Conservation (phyloP, 768 basidiomycete genomes). For the Amanita molliuscula region DNA sequence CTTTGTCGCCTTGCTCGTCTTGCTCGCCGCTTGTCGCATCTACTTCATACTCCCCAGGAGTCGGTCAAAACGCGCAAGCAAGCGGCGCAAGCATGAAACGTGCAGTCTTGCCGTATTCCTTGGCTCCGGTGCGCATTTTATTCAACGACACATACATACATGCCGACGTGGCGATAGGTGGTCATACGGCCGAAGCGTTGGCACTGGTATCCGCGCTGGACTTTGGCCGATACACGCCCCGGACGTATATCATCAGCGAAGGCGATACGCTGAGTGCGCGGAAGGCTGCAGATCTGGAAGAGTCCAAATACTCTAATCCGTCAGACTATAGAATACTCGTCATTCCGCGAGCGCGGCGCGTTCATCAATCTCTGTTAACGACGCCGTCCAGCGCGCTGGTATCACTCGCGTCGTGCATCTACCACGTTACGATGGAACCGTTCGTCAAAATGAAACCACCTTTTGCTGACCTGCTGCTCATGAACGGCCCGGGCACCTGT, state of each 20-base stretch:
- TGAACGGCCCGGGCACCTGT: slow-evolving; percentile 96
- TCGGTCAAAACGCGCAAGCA: neutral
- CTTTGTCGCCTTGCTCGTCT: neutral
- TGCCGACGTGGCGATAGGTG: slow-evolving; percentile 35
- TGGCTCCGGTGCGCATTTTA: slow-evolving; percentile 65
- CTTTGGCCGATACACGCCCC: slow-evolving; percentile 60
- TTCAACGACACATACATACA: neutral
- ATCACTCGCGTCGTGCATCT: slow-evolving; percentile 54
- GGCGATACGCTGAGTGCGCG: slow-evolving; percentile 71
- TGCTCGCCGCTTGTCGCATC: slow-evolving; percentile 17
- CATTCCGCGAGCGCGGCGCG: slow-evolving; percentile 81
- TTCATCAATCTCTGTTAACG: slow-evolving; percentile 72
- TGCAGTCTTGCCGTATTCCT: slow-evolving; percentile 73
- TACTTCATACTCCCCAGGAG: slow-evolving; percentile 19
- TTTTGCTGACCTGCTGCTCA: slow-evolving; percentile 67
- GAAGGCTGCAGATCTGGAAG: slow-evolving; percentile 63
- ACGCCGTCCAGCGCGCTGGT: slow-evolving; percentile 52
- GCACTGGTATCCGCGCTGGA: slow-evolving; percentile 63
- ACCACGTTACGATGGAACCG: slow-evolving; percentile 48
- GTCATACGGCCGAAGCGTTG: slow-evolving; percentile 87
- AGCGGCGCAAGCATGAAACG: slow-evolving; percentile 10
- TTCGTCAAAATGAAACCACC: slow-evolving; percentile 20
- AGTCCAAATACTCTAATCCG: slow-evolving; percentile 15
- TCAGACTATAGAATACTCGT: slow-evolving; percentile 39
- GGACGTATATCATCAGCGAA: slow-evolving; percentile 75